Base-by-base conservation (phyloP, 2,329 filamentous ascomycete genomes). In the Cytospora piceae region DNA sequence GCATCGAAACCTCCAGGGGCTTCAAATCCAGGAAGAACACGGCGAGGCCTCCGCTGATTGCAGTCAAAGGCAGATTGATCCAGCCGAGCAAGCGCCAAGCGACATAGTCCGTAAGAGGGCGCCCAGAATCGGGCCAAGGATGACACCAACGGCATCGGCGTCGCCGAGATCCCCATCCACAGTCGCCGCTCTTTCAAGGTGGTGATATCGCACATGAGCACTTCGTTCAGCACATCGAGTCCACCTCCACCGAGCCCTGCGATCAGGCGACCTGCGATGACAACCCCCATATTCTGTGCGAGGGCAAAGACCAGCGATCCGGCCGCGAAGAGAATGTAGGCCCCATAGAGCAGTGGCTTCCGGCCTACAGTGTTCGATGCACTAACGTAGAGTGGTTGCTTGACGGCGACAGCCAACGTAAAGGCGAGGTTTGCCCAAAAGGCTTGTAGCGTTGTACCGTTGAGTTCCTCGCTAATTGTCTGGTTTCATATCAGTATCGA, bases 391-490 rank as follows among this genome's bases (percentile, higher is more conserved):
- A 74, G 52, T 11, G 72, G 72, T 46, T 72, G 70, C 14, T 69
- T 71, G 29, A 72, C 65, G 37, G 71, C 68, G 49, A 72, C 70
- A 27, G 63, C 70, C 8, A 74, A 56, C 12, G 67, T 65, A 39
- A 69, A 73, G 6, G 71, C 60, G 72, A 81, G 68, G 63, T 74
- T 68, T 65, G 80, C 65, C 77, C 78, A 63, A 72, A 78, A 68
- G 58, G 70, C 69, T 46, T 73, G 68, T 1, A 74, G 53, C 0
- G 68, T 71, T 2, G 64, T 70, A 12, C 71, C 72, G 37, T 68
- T 37, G 14, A 73, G 71, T 24, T 74, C 31, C 62, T 34, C 2
- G n/a, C 42, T 46, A 11, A 46, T 46, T 2, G 42, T 46, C 42
- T 24, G 8, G 39, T 3, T 20, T 6, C 17, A 42, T 20, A 20